These are phyloP conservation scores for Tylopilus rubrobrunneus DNA, from an alignment of 768 basidiomycete species.

Conservation along the genomic window DNA sequence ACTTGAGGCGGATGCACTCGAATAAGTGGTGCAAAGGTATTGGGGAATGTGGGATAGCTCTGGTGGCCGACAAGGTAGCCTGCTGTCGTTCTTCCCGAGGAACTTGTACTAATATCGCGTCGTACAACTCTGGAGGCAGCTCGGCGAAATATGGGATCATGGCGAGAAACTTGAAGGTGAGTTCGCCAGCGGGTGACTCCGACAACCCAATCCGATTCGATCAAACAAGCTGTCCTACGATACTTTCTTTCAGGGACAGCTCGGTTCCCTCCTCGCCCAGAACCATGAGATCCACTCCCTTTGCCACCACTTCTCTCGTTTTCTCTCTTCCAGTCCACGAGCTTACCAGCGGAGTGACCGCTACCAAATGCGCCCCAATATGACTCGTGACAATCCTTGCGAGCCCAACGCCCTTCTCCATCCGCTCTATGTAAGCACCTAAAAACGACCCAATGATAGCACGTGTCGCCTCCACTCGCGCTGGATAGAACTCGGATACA, in stretches of 20 bases:
- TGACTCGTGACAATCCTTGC: slow-evolving; percentile 41
- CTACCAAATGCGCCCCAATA: slow-evolving; percentile 52
- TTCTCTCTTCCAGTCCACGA: slow-evolving; percentile 48
- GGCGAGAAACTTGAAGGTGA: background rate
- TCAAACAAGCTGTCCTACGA: slow-evolving; percentile 26
- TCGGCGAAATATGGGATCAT: slow-evolving; percentile 25
- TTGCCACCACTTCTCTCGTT: slow-evolving; percentile 45
- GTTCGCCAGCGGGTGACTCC: background rate
- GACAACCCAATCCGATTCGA: background rate
- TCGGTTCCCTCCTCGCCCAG: slow-evolving; percentile 29
- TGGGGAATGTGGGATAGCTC: slow-evolving; percentile 58
- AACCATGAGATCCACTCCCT: slow-evolving; percentile 46
- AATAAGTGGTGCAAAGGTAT: slow-evolving; percentile 59
- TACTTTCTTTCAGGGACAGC: slow-evolving; percentile 24
- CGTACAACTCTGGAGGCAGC: slow-evolving; percentile 68
- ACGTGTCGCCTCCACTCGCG: slow-evolving; percentile 34
- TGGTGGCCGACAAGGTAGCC: slow-evolving; percentile 54
- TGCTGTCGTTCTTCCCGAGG: slow-evolving; percentile 44
- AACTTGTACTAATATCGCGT: slow-evolving; percentile 51
- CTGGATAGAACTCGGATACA: slow-evolving; percentile 45
- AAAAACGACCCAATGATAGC: slow-evolving; percentile 44
- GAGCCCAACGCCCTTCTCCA: slow-evolving; percentile 23
- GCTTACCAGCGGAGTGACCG: slow-evolving; percentile 42
- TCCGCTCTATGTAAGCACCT: slow-evolving; percentile 36
- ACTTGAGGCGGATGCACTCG: slow-evolving; percentile 48